A percentile compares a stretch with the other conserved stretches of the same genome.
phyloP scores from a whole-genome alignment of 1,139 yeast species.

The Martiniozyma asiatica region DNA sequence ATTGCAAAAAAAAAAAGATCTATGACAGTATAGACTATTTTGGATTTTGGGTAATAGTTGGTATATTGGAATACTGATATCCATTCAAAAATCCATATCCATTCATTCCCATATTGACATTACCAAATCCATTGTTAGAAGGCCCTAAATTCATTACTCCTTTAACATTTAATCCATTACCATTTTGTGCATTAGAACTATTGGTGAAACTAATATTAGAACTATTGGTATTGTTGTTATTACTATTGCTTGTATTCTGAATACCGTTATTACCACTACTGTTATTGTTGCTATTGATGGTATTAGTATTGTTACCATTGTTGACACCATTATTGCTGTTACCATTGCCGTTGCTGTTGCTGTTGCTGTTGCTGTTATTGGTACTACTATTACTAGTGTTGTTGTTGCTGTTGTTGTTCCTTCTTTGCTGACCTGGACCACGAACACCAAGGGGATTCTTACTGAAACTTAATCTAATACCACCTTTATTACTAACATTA shows the following conservation, averaged over 20 bases:
- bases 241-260: too few species aligned
- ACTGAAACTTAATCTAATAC: constrained; percentile 84
- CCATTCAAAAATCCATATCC: constrained; percentile 2
- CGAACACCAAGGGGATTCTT: constrained; percentile 96
- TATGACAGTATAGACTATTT: too few species aligned
- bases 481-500: constrained; percentile 48
- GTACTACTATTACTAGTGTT: neutral
- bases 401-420: constrained; percentile 6
- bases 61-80: constrained; percentile 4
- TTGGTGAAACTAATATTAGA: too few species aligned
- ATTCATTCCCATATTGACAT: neutral
- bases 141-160: neutral
- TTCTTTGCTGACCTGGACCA: constrained; percentile 34
- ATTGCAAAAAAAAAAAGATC: too few species aligned
- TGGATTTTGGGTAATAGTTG: too few species aligned
- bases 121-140: neutral
- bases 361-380: constrained; percentile 4
- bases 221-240: too few species aligned
- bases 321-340: neutral
- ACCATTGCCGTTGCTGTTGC: constrained; percentile 4
- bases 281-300: too few species aligned
- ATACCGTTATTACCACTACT: constrained; percentile 1
- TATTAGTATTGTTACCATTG: neutral
- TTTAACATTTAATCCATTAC: neutral
- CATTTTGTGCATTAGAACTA: too few species aligned